Evolutionary conservation across 805 yeast genomes (phyloP).

Genomic region (Schwanniomyces sp.): DNA sequence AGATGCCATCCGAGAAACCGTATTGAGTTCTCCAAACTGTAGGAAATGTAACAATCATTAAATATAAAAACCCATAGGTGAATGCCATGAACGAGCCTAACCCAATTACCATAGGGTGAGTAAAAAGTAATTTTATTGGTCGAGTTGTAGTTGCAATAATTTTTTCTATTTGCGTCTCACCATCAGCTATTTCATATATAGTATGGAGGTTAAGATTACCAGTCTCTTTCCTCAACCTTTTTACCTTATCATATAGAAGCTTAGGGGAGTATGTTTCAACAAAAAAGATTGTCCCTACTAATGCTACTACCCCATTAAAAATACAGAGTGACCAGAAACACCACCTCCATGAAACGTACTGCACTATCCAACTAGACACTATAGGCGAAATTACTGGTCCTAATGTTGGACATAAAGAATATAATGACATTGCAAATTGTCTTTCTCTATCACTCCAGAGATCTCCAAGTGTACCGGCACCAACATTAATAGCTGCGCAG

Average conservation of each 20-base stretch:
- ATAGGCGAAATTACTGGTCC: slow-evolving; percentile 72
- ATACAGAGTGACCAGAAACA: slow-evolving; percentile 59
- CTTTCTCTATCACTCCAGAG: slow-evolving; percentile 53
- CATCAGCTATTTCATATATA: slow-evolving; percentile 58
- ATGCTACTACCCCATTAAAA: slow-evolving; percentile 51
- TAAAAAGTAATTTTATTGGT: slow-evolving; percentile 51
- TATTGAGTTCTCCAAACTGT: slow-evolving; percentile 47
- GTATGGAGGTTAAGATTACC: slow-evolving; percentile 60
- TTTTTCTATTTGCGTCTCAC: slow-evolving; percentile 40
- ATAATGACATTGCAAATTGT: slow-evolving; percentile 56
- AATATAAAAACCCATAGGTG: slow-evolving; percentile 64
- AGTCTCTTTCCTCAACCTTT: slow-evolving; percentile 47
- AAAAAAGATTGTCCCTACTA: slow-evolving; percentile 47
- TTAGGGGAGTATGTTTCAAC: slow-evolving; percentile 62
- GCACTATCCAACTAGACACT: slow-evolving; percentile 56
- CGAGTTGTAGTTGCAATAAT: slow-evolving; percentile 49
- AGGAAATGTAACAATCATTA: slow-evolving; percentile 63
- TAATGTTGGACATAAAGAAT: slow-evolving; percentile 56
- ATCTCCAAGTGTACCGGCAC: slow-evolving; percentile 69
- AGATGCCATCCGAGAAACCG: slow-evolving; percentile 46
- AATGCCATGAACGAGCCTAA: slow-evolving; percentile 66
- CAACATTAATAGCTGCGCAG: slow-evolving; percentile 65
- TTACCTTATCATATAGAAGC: slow-evolving; percentile 48
- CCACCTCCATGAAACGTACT: slow-evolving; percentile 64
- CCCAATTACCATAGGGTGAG: slow-evolving; percentile 65